Evolutionary conservation across 148 eudicot species (phyloP), one percentile per base, ranked within the genome.

Genomic region (Silene conica): DNA sequence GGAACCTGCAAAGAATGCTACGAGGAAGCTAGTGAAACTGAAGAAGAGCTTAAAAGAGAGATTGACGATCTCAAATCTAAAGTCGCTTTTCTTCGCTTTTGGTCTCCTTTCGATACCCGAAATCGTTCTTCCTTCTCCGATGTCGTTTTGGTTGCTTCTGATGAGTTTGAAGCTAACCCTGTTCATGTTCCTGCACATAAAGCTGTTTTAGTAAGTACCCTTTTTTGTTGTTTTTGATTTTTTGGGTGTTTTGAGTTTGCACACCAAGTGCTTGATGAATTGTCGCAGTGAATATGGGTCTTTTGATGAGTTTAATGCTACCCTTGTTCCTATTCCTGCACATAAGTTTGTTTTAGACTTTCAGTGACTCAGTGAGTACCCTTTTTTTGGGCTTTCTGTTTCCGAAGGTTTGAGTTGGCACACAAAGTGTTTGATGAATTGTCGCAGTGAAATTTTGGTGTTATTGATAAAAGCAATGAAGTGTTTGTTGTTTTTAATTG

Each of bases 1-100:
- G 97, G 97, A 11, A 88, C 97, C 13, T 92, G 97, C 86, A 81
- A 85, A 76, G 97, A 92, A 81, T 92, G 97, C 71, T 90, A 92
- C 83, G 93, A 90, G 74, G 93, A 92, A 63, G 97, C 97, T 0
- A 86, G 93, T 67, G 97, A 92, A 79, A 92, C 96, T 1, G 90
- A 92, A 73, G 91, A 92, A 55, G 96, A 87, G 70, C 86, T 84
- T 23, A 87, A 92, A 81, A 79, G 89, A 4, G 90, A 92, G 86
- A 92, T 90, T 80, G 89, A 92, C 0, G 91, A 87, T 13, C 91
- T 92, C 63, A 92, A 89, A 38, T 62, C 93, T 26, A 92, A 92
- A 54, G 85, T 92, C 22, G 55, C 85, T 28, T 92, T 92, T 59
- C 85, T 90, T 15, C 73, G 80, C 1, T 79, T 90, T 69, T 82